Conservation (phyloP, 495 filamentous ascomycete species). For the Mytilinidion resinicola region DNA sequence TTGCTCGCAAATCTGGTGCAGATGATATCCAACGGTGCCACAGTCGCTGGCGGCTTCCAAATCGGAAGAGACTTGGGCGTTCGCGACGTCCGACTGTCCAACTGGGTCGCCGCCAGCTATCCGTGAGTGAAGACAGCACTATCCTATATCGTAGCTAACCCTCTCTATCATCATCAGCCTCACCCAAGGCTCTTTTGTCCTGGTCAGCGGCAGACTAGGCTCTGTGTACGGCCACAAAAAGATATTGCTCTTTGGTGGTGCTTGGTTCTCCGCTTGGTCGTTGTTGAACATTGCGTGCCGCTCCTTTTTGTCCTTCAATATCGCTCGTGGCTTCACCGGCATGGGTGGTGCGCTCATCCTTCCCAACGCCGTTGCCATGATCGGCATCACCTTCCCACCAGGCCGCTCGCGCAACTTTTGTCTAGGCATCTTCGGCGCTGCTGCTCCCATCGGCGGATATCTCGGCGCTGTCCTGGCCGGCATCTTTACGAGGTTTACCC, state of each 20-base stretch:
- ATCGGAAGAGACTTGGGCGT: no score
- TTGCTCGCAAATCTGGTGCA: no score
- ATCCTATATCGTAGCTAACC: no score
- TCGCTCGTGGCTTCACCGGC: slow-evolving; percentile 40
- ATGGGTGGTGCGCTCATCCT: slow-evolving; percentile 44
- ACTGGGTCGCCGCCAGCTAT: no score
- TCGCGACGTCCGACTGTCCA: no score
- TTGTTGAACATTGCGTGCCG: no score
- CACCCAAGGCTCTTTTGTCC: slow-evolving; percentile 47
- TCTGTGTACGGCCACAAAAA: slow-evolving; percentile 47
- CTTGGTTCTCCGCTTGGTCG: no score
- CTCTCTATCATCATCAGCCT: slow-evolving; percentile 25
- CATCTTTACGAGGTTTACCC: slow-evolving; percentile 38
- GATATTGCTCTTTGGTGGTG: slow-evolving; percentile 35
- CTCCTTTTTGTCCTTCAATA: slow-evolving; percentile 11
- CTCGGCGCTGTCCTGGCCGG: slow-evolving; percentile 42
- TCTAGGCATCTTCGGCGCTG: slow-evolving; percentile 47
- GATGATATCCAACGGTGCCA: no score
- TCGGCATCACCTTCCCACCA: slow-evolving; percentile 43
- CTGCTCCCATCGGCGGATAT: slow-evolving; percentile 45
- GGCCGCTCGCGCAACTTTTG: slow-evolving; percentile 43
- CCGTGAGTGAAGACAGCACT: no score
- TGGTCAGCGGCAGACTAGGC: slow-evolving; percentile 45
- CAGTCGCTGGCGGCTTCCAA: no score
- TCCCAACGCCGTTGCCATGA: slow-evolving; percentile 45